Percentiles rank a stretch among this genome's conserved stretches.
Evolutionary conservation across 108 stramenopile genomes (phyloP).

Genomic region (Tribonema minus): DNA sequence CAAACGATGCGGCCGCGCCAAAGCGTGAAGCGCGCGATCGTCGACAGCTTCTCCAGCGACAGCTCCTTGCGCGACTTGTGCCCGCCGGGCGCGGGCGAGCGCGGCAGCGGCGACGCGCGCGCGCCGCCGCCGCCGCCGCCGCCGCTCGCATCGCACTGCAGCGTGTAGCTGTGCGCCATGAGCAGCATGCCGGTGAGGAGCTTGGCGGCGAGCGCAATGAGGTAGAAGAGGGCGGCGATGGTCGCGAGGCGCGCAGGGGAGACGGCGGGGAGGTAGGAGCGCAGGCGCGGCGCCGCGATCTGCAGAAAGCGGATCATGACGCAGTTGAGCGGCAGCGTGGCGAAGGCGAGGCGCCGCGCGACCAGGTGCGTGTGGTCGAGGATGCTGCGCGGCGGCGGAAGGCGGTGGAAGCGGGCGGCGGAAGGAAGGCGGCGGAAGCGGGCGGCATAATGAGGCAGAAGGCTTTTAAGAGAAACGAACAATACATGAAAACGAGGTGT

Average conservation of each 20-base stretch:
- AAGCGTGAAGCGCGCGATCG: constrained; percentile 34
- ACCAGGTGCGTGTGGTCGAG: constrained; percentile 86
- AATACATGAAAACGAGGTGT: no score
- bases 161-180: constrained; percentile 15
- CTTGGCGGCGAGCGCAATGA: constrained; percentile 3
- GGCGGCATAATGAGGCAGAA: no score
- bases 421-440: no score
- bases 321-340: constrained; percentile 84
- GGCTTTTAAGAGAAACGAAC: no score
- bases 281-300: constrained; percentile 13
- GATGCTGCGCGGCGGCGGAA: no score
- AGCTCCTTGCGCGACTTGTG: constrained; percentile 23
- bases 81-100: constrained; percentile 13
- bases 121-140: no score
- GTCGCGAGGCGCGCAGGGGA: not conserved
- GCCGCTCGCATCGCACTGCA: constrained; percentile 17
- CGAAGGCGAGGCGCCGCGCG: constrained; percentile 80
- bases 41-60: constrained; percentile 40
- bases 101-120: constrained; percentile 7
- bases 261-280: not conserved
- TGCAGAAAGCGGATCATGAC: constrained; percentile 60
- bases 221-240: constrained; percentile 7
- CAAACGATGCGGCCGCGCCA: constrained; percentile 39
- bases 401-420: no score
- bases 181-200: constrained; percentile 27